These are phyloP conservation scores for Thraustotheca clavata DNA, from an alignment of 352 stramenopile genomes.

Conservation along the genomic window DNA sequence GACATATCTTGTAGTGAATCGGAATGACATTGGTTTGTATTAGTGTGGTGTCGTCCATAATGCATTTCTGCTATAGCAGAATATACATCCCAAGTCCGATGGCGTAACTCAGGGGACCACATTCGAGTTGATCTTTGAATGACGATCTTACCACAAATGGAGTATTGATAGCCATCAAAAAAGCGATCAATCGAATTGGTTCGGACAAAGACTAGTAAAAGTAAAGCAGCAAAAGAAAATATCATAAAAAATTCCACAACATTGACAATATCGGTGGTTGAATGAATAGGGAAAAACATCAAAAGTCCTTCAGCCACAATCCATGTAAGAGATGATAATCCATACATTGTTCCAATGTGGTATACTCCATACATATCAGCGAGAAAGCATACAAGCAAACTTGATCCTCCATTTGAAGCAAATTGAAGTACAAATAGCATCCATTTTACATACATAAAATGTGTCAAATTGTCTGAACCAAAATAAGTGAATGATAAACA, in stretches of 20 bases:
- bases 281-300: no score
- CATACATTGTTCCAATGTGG: constrained; percentile 24
- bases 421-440: constrained; percentile 16
- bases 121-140: neutral
- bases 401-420: constrained; percentile 15
- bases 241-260: neutral
- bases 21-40: no score
- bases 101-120: neutral
- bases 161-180: constrained; percentile 15
- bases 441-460: neutral
- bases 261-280: neutral
- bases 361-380: constrained; percentile 27
- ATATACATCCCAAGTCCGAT: neutral
- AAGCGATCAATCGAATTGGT: constrained; percentile 20
- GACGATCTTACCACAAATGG: neutral
- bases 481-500: neutral
- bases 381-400: constrained; percentile 17
- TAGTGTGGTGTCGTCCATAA: no score
- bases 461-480: neutral
- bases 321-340: constrained; percentile 19
- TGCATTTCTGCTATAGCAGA: neutral
- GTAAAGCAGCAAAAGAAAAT: neutral
- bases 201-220: constrained; percentile 5
- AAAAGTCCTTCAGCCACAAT: constrained; percentile 11
- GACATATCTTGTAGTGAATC: no score